phyloP scores from a whole-genome alignment of 2,329 filamentous ascomycete species.

The Ampelomyces quisqualis region DNA sequence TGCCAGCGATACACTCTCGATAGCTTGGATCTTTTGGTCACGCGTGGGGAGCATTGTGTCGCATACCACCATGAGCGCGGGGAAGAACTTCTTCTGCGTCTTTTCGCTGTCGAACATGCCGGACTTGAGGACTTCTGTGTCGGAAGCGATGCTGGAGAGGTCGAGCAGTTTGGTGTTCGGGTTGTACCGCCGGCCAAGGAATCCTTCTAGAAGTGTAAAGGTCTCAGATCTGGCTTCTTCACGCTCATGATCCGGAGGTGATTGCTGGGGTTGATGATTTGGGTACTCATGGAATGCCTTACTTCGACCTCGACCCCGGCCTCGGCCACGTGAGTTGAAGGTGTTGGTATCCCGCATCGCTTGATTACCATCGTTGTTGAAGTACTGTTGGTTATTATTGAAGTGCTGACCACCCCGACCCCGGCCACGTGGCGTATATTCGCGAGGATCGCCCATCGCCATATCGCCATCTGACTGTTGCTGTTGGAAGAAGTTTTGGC shows the following conservation, averaged over 20 bases:
- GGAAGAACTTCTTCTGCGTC: conserved; percentile 83
- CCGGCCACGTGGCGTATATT: conserved; percentile 9
- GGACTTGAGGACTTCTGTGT: conserved; percentile 69
- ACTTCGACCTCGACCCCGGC: conserved; percentile 21
- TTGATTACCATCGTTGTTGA: conserved; percentile 9
- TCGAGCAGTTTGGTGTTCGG: conserved; percentile 72
- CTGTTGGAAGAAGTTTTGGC: conserved; percentile 10
- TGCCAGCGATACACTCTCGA: conserved; percentile 78
- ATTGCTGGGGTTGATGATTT: conserved; percentile 75
- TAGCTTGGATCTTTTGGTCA: conserved; percentile 67
- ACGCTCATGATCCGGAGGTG: conserved; percentile 54
- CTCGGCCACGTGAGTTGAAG: conserved; percentile 16
- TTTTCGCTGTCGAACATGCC: conserved; percentile 73
- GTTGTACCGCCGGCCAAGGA: conserved; percentile 76
- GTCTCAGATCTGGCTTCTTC: conserved; percentile 18
- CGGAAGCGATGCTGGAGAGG: conserved; percentile 73
- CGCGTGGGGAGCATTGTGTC: conserved; percentile 67
- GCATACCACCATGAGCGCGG: conserved; percentile 84
- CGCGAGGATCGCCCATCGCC: conserved; percentile 9
- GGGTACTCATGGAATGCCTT: conserved; percentile 38
- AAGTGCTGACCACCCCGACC: conserved; percentile 11
- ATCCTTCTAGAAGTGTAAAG: conserved; percentile 67
- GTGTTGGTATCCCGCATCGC: conserved; percentile 11
- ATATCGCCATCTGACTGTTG: conserved; percentile 11
- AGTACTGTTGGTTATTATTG: conserved; percentile 4